Evolutionary conservation across 306 rosid species (phyloP), one percentile per base, ranked within the genome.

Genomic region (Prosopis cineraria): DNA sequence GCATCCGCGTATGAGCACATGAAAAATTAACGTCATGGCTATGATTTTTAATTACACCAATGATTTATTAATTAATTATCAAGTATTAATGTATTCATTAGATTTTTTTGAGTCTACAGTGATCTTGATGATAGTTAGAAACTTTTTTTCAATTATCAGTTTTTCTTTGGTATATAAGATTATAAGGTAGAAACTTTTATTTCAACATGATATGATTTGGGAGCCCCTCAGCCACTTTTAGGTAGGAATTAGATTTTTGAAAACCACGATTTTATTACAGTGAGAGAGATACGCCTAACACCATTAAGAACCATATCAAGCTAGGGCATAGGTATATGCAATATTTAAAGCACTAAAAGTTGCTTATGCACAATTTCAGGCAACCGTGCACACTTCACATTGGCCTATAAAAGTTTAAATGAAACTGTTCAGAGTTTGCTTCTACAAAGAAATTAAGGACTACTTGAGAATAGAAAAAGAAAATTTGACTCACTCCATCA

Each of bases 371-470:
- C 13, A 34, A 65, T 37, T 65, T 59, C 39, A 29, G 29, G 66
- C 2, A 5, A 40, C 3, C 1, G 14, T 5, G 27, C 29, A 40
- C 14, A 44, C 34, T 19, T 30, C 45, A 22, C 47, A 71, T 20
- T 58, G 58, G 8, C 10, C 13, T 9, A 59, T 27, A 10, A 20
- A 11, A 66, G 8, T 27, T 60, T 52, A 7, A 39, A 7, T 60
- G 10, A 36, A 43, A 25, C 25, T 52, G 25, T 7, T 50, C n/a
- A 53, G 22, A 25, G 44, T 33, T 60, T 47, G 29, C 19, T 41
- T 63, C 60, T 19, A 74, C 39, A 70, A 78, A 67, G 14, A 72
- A 31, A 69, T 75, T 19, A 27, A 48, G 53, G 30, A 70, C 72
- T 47, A 69, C 41, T 39, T 60, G 50, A 47, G 34, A n/a, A 73